Percentiles rank a stretch among this genome's conserved stretches.
Conservation (phyloP, 176 grass and related monocot species). For the Musa schizocarpa region DNA sequence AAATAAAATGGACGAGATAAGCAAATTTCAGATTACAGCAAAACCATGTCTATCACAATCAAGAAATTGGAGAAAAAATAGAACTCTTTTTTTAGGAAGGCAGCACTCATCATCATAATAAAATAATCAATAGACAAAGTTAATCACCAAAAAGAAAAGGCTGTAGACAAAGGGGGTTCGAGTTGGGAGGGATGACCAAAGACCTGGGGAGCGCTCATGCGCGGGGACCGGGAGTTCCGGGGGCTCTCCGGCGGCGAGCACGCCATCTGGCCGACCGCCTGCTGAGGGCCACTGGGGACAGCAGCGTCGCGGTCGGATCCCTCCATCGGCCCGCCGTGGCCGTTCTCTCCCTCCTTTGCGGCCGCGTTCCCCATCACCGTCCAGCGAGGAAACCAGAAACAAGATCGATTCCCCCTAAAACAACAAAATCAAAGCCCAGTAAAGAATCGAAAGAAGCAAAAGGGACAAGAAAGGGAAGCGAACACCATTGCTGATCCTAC, state of each 20-base stretch:
- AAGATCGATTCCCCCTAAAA: neutral
- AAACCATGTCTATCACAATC: neutral
- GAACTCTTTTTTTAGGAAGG: neutral
- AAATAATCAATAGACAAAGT: neutral
- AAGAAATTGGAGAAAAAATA: neutral
- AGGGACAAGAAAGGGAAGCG: neutral
- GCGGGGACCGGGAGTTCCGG: neutral
- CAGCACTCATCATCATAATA: neutral
- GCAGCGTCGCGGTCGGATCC: neutral
- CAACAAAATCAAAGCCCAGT: constrained; percentile 16
- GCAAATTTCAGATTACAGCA: neutral
- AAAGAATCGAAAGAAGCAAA: neutral
- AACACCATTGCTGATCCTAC: neutral
- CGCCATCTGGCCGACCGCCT: neutral
- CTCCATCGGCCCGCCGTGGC: constrained; percentile 22
- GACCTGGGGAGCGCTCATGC: constrained; percentile 18
- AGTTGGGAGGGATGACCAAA: neutral
- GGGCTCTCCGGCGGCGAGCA: constrained; percentile 8
- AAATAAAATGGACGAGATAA: neutral
- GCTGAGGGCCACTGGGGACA: constrained; percentile 28
- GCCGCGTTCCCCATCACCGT: constrained; percentile 65
- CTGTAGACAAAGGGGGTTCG: neutral
- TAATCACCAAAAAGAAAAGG: neutral
- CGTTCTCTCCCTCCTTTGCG: constrained; percentile 50
- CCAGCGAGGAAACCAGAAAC: neutral